Base-by-base conservation (phyloP, 2,329 filamentous ascomycete genomes). In the Torrubiellomyces zombiae region DNA sequence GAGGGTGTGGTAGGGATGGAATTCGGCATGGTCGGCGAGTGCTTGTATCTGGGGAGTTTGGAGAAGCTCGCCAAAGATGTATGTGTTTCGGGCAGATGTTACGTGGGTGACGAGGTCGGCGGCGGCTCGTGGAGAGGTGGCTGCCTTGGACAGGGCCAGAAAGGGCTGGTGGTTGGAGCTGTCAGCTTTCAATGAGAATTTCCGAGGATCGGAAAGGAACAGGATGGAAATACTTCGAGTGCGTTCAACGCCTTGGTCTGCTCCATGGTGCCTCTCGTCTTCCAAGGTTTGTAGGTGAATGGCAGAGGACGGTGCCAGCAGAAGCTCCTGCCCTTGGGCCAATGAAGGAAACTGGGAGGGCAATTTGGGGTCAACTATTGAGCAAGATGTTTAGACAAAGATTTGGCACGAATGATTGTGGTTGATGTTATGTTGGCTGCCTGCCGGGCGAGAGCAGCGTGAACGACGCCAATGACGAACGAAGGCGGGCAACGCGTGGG, bases 1-100 rank as follows among this genome's bases (percentile, higher is more conserved):
- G 9, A 92, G 64, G 2, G 59, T 67, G 25, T 89, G 61, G 50
- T 81, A 55, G 4, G 56, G 38, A 2, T 61, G 55, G 40, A 75
- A 68, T 24, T 91, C 76, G 18, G 62, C 45, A 7, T 48, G 48
- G 19, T 69, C 47, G 19, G 60, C 59, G 21, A 95, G 71, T 9
- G 68, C 63, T 50, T 89, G 78, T 37, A 95, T 73, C 39, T 81
- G 72, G 0, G 79, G 71, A 1, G 74, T 72, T 39, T 78, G 66
- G 18, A 98, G 72, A n/a, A 98, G 74, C 55, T 95, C 86, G 37
- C 79, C 71, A 57, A 98, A 98, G 53, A 95, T 67, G 51, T 76
- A 98, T 36, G 85, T 92, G 51, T 83, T 80, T 15, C 79, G 72
- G 28, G 75, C 75, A n/a, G 82, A 83, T 25, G 83, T 95, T 32